Evolutionary conservation across 345 rosid genomes (phyloP), one percentile per base, ranked within the genome.

Genomic region (Capsella bursapastoris): DNA sequence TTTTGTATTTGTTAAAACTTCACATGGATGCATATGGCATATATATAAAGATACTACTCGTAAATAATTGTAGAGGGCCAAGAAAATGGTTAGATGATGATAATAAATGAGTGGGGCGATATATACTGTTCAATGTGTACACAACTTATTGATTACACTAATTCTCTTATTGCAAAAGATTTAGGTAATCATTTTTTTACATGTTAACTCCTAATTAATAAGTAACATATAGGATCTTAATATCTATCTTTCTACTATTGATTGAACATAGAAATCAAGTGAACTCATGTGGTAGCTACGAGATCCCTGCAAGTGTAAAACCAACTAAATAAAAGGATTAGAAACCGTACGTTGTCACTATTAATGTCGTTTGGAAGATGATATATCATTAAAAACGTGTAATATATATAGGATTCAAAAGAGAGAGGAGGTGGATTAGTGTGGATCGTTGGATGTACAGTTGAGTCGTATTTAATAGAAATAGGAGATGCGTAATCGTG

Each of bases 381-480:
- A 49, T 6, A 34, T 34, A 34, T 6, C 53, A 64, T 38, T 22
- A 40, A 27, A 70, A 64, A 70, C 71, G 66, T 63, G 71, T 53
- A 45, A 8, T 70, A 56, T 70, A 8, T 70, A 56, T 70, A n/a
- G 25, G 25, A 22, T 22, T 1, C 44, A 55, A 31, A 56, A 64
- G 67, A 40, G 48, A 40, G 48, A 25, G 31, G 6, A 38, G 34
- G 63, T n/a, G 63, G 51, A 14, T 50, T 2, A 64, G 47, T 27
- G 10, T 64, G 57, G 63, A 65, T 57, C 77, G 72, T 77, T 65
- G 68, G 77, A 66, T 71, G 57, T 5, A 71, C 57, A 66, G 81
- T 59, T 71, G 76, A 77, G 50, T 38, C 22, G 50, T 22, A 71
- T 9, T 31, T 43, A 50, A 77, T 71, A 25, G 25, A 34, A n/a